These are phyloP conservation scores for Russula compacta DNA, from an alignment of 768 basidiomycete species.

Conservation along the genomic window DNA sequence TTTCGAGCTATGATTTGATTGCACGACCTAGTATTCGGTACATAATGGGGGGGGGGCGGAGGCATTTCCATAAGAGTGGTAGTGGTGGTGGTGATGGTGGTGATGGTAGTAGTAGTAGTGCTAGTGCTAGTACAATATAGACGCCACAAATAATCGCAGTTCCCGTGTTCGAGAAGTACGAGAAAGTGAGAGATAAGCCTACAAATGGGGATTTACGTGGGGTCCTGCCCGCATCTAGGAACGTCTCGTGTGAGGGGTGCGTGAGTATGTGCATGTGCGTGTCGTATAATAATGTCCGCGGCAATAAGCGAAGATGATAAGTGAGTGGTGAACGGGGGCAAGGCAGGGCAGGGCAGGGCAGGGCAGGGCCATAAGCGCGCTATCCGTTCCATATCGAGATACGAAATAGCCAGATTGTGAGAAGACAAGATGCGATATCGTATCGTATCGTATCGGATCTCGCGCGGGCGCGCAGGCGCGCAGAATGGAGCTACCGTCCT, in stretches of 20 bases:
- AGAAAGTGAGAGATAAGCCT: background rate
- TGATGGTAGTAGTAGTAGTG: background rate
- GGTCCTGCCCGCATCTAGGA: constrained; percentile 2
- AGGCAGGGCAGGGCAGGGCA: background rate
- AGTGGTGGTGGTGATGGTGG: background rate
- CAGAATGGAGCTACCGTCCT: background rate
- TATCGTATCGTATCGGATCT: constrained; percentile 6
- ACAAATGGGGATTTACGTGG: constrained; percentile 1
- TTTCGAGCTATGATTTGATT: background rate
- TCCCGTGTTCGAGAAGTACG: background rate
- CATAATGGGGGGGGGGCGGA: background rate
- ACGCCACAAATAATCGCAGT: constrained; percentile 10
- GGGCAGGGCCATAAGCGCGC: background rate
- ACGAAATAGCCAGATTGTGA: background rate
- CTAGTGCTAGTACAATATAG: background rate
- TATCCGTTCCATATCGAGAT: background rate
- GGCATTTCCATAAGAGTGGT: background rate
- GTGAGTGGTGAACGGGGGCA: background rate
- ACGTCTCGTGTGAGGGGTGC: background rate
- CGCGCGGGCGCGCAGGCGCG: background rate
- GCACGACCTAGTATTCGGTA: background rate
- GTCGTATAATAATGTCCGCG: background rate
- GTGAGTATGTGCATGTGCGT: background rate
- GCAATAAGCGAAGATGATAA: background rate
- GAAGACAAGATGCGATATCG: background rate